Evolutionary conservation across 768 basidiomycete genomes (phyloP), one percentile per base, ranked within the genome.

Genomic region (Melanogaster broomeanus): DNA sequence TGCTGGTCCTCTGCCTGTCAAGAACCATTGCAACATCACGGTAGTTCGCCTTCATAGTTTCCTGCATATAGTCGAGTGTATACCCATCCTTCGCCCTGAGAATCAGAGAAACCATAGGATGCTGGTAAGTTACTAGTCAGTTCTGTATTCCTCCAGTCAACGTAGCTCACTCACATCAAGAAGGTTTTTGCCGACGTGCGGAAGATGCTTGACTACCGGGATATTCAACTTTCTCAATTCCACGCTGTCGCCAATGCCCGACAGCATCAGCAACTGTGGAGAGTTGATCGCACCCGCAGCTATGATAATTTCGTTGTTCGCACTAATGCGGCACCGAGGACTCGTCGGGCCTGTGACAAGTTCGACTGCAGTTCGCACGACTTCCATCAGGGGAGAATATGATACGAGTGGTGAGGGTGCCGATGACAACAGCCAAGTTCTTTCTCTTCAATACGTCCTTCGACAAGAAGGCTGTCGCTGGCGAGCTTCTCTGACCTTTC

Each of bases 121-220:
- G 41, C 15, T 53, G 25, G 13, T 41, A 42, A 19, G 24, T 3
- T 10, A 19, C 24, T 40, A 24, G 41, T 42, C 40, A 6, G 39
- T 53, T 37, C n/a, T 21, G 24, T 40, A 21, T 25, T 27, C 19
- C n/a, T 24, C 10, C 6, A 27, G 6, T 8, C 25, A 21, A 21
- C 33, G 21, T 19, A 27, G 22, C 18, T 35, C 3, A 10, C 18
- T 49, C 39, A 48, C 47, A 6, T 91, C 88, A 51, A 82, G 72
- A 15, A 90, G 75, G 61, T 88, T 74, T 15, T 77, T 72, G 15
- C 90, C 90, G 27, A 92, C 88, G n/a, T 81, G 82, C 4, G 85
- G 83, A 8, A 87, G 76, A 60, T 88, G 79, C 4, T 78, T 64
- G 13, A 83, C 72, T n/a, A 81, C 67, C 0, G 77, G 69, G 30